Evolutionary conservation across 352 stramenopile species (phyloP), one percentile per base, ranked within the genome.

Genomic region (Pythium aphanidermatum): DNA sequence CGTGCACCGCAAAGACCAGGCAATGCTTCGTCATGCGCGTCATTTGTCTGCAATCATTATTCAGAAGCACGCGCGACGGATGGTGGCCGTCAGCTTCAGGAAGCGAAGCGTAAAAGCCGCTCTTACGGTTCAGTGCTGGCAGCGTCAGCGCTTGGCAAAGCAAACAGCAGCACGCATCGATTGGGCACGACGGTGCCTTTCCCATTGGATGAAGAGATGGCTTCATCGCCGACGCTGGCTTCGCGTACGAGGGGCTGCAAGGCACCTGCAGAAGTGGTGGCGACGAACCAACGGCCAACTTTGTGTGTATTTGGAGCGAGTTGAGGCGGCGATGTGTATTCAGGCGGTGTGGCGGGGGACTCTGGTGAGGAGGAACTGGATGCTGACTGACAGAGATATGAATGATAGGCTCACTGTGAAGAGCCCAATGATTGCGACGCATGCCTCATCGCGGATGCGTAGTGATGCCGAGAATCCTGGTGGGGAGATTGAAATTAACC

Each of bases 221-320:
- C 35, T 71, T 16, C 48, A 20, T 4, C 34, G 50, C 8, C 37
- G 55, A 38, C 38, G 52, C 2, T 83, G 66, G 38, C 13, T 16
- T 3, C 34, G 19, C 5, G 21, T 51, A 1, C 51, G 37, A 10
- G 24, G 19, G 2, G 36, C 23, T 31, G 41, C 53, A 10, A 19
- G 16, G 4, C 45, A 37, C 14, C 11, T 85, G n/a, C 70, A 84
- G 36, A 55, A 41, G 6, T 87, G 74, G 74, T 87, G 70, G 72
- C 58, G 63, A 11, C 39, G 41, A 23, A 23, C 45, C 4, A 52
- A 37, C 8, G 44, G 32, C 12, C 14, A 47, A 17, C 49, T 60
- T 5, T 65, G 54, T 23, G 37, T 45, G 9, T 44, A 58, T n/a
- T 4, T 78, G 11, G 60, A 60, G 4, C 23, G 60, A 21, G 5